phyloP scores from a whole-genome alignment of 108 stramenopile species.

The Nannochloropsis salina region DNA sequence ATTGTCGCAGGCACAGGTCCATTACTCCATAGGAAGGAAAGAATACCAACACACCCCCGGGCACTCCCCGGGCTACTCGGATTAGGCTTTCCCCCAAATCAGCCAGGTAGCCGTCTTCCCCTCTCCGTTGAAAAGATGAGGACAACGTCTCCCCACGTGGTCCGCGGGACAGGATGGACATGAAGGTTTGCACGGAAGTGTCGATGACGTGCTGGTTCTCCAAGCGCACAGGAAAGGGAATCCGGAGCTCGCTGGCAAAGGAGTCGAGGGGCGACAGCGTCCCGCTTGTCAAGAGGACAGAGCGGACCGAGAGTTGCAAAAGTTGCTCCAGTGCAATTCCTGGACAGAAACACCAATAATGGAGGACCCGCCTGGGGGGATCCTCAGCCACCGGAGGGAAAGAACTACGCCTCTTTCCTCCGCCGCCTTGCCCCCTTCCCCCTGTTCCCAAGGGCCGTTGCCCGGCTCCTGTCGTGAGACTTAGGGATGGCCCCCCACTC shows the following conservation, averaged over 20 bases:
- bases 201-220: slow-evolving; percentile 90
- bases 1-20: slow-evolving; percentile 24
- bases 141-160: slow-evolving; percentile 67
- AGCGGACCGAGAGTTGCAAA: slow-evolving; percentile 62
- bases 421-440: slow-evolving; percentile 54
- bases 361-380: slow-evolving; percentile 63
- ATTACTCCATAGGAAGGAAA: slow-evolving; percentile 86
- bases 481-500: neutral
- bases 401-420: slow-evolving; percentile 15
- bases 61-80: slow-evolving; percentile 64
- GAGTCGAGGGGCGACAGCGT: slow-evolving; percentile 88
- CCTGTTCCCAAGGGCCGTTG: slow-evolving; percentile 33
- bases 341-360: slow-evolving; percentile 96
- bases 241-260: slow-evolving; percentile 77
- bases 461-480: neutral
- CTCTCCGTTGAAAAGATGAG: slow-evolving; percentile 67
- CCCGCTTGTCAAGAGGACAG: slow-evolving; percentile 82
- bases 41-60: slow-evolving; percentile 89
- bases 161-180: neutral
- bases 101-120: slow-evolving; percentile 70
- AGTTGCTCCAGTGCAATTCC: slow-evolving; percentile 87
- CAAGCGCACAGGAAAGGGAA: slow-evolving; percentile 74
- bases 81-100: slow-evolving; percentile 85
- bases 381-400: neutral
- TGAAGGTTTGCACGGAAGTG: slow-evolving; percentile 56